Base-by-base conservation (phyloP, 768 basidiomycete species). In the Terana coerulea region DNA sequence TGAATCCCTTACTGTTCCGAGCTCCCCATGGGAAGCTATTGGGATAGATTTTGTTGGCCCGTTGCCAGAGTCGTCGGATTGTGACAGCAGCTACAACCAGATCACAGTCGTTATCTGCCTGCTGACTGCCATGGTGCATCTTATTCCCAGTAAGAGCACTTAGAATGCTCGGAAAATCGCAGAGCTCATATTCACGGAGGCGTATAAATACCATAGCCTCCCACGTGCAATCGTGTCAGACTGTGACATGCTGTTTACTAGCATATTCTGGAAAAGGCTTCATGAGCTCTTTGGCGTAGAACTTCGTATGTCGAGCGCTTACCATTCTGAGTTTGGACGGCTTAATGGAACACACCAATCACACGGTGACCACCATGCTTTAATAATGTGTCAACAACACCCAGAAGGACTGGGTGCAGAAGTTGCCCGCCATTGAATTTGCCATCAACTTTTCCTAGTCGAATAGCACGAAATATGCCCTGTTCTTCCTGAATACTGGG, bases 171-270 rank as follows among this genome's bases (percentile, higher is more conserved):
- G 35, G n/a, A 65, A 76, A 0, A 45, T 78, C 0, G 72, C 73
- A 0, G 64, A 74, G 31, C 11, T 73, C 0, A 57, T 74, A 22
- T 72, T 73, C 33, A 59, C 59, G 0, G 31, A 64, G 2, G 58
- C 75, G 0, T 74, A 73, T 26, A 69, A 68, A 10, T 54, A 60
- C 0, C 73, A 76, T 49, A 74, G 75, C 0, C 47, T 77, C 0
- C 75, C 73, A 0, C 49, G 56, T 2, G 22, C 48, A 0, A 73
- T 79, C 0, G 60, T 78, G 0, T 71, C 67, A 14, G 74, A 78
- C 47, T 54, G 73, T 1, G 74, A 76, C 48, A 54, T 66, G 0
- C 55, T 72, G 3, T 79, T 77, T 56, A 77, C 72, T 0, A 71
- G 72, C n/a, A 47, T 37, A 0, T 77, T 77, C 52, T 78, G 75